phyloP scores from a whole-genome alignment of 176 grass and related monocot genomes.

The Phyllostachys edulis region DNA sequence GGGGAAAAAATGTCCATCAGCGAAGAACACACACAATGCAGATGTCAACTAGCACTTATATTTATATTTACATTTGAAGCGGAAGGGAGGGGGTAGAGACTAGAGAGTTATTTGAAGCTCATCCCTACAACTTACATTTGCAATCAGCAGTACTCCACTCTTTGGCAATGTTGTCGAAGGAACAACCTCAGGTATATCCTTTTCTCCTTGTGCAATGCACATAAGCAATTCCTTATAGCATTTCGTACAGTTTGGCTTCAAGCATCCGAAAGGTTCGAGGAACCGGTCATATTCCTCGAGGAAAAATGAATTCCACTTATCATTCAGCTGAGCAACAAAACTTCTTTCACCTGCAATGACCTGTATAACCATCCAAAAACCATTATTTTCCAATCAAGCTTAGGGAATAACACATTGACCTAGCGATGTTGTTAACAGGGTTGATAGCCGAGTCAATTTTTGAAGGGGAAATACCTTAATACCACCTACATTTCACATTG shows the following conservation, averaged over 20 bases:
- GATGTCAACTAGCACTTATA: constrained; percentile 17
- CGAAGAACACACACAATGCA: constrained; percentile 14
- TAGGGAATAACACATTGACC: background rate
- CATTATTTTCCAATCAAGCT: background rate
- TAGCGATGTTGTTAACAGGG: background rate
- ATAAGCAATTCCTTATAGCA: constrained; percentile 52
- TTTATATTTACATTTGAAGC: background rate
- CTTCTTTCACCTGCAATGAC: constrained; percentile 48
- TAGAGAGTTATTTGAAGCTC: constrained; percentile 1
- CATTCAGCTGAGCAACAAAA: constrained; percentile 67
- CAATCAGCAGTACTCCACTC: constrained; percentile 57
- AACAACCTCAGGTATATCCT: constrained; percentile 51
- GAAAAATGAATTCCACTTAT: constrained; percentile 52
- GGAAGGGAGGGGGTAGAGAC: background rate
- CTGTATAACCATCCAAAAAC: constrained; percentile 42
- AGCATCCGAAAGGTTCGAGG: background rate
- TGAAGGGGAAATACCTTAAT: background rate
- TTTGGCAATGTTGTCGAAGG: constrained; percentile 41
- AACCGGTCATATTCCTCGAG: constrained; percentile 35
- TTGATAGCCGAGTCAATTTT: background rate
- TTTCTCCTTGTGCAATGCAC: constrained; percentile 60
- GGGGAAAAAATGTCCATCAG: constrained; percentile 33
- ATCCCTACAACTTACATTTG: constrained; percentile 49
- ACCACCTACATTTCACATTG: background rate
- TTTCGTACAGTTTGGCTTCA: constrained; percentile 37